Percentiles rank a stretch among this genome's conserved stretches.
These are phyloP conservation scores for Talaromyces sp. DNA, from an alignment of 2,329 filamentous ascomycete genomes.

Conservation along the genomic window DNA sequence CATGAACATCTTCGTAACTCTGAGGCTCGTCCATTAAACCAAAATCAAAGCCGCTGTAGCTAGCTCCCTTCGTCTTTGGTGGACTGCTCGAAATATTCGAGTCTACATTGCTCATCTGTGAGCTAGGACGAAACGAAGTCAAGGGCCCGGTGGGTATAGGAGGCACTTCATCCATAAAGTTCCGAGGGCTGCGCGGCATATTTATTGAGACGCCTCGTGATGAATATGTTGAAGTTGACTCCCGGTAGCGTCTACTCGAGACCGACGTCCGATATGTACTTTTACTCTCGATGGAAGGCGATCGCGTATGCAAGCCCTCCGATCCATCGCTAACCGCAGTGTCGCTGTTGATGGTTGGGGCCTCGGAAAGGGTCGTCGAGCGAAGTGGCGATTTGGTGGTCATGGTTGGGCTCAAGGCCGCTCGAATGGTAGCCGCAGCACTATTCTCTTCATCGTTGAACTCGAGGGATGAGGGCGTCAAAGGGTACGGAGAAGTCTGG, in stretches of 20 bases:
- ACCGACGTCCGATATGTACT: slow-evolving; percentile 42
- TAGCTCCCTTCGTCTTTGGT: slow-evolving; percentile 21
- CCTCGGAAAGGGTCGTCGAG: slow-evolving; percentile 2
- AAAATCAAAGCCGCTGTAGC: slow-evolving; percentile 32
- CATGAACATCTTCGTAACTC: slow-evolving; percentile 9
- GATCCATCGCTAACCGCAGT: slow-evolving; percentile 11
- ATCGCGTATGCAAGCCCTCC: slow-evolving; percentile 21
- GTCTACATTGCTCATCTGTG: slow-evolving; percentile 24
- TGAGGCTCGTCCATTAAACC: slow-evolving; percentile 21
- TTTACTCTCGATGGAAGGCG: slow-evolving; percentile 32
- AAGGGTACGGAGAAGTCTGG: slow-evolving; percentile 38
- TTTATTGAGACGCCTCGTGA: slow-evolving; percentile 31
- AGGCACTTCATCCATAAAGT: slow-evolving; percentile 32
- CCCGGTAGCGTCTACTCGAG: slow-evolving; percentile 37
- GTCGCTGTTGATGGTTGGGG: slow-evolving; percentile 13
- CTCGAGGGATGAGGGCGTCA: slow-evolving; percentile 45
- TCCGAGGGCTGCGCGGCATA: slow-evolving; percentile 29
- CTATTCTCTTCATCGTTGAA: slow-evolving; percentile 47
- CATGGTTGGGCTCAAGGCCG: slow-evolving; percentile 12
- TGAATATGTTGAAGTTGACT: slow-evolving; percentile 31
- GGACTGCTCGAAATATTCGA: slow-evolving; percentile 26
- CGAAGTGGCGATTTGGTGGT: slow-evolving; percentile 10
- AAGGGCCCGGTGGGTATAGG: slow-evolving; percentile 31
- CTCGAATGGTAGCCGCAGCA: slow-evolving; percentile 7
- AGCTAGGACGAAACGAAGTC: slow-evolving; percentile 21